These are phyloP conservation scores for Priceomyces melissophilus DNA, from an alignment of 805 yeast species.

Conservation along the genomic window DNA sequence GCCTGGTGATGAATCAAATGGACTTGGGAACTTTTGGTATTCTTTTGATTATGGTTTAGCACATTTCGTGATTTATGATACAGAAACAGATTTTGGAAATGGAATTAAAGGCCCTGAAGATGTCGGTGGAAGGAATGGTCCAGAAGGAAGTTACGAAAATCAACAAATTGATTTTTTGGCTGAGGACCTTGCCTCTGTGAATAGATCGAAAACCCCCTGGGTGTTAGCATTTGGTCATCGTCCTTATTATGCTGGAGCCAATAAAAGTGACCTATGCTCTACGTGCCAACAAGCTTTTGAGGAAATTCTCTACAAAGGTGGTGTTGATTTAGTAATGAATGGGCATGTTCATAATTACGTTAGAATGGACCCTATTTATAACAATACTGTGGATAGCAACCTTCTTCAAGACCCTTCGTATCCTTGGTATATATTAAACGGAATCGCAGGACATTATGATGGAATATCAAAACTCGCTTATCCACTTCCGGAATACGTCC, in stretches of 20 bases:
- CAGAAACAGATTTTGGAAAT: slow-evolving; percentile 14
- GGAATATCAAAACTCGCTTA: slow-evolving; percentile 8
- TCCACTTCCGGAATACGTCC: slow-evolving; percentile 11
- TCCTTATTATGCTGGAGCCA: slow-evolving; percentile 13
- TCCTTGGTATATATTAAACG: slow-evolving; percentile 14
- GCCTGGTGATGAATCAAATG: slow-evolving; percentile 12
- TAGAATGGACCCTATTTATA: slow-evolving; percentile 9
- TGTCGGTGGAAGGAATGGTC: slow-evolving; percentile 9
- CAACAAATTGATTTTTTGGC: slow-evolving; percentile 11
- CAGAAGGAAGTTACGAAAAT: slow-evolving; percentile 9
- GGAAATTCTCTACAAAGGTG: slow-evolving; percentile 7
- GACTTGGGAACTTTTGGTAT: slow-evolving; percentile 13
- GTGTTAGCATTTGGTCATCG: slow-evolving; percentile 13
- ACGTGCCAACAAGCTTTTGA: slow-evolving; percentile 12
- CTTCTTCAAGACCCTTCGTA: slow-evolving; percentile 12
- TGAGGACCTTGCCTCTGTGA: slow-evolving; percentile 10
- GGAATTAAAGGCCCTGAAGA: slow-evolving; percentile 12
- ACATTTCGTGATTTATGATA: slow-evolving; percentile 10
- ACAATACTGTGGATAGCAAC: slow-evolving; percentile 10
- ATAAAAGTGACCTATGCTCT: slow-evolving; percentile 4
- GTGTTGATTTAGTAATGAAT: slow-evolving; percentile 10
- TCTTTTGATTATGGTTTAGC: slow-evolving; percentile 13
- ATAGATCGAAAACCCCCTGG: slow-evolving; percentile 14
- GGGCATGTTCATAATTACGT: slow-evolving; percentile 14
- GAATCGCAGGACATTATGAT: slow-evolving; percentile 14